Evolutionary conservation across 345 rosid species (phyloP).

Genomic region (Dovyalis caffra): DNA sequence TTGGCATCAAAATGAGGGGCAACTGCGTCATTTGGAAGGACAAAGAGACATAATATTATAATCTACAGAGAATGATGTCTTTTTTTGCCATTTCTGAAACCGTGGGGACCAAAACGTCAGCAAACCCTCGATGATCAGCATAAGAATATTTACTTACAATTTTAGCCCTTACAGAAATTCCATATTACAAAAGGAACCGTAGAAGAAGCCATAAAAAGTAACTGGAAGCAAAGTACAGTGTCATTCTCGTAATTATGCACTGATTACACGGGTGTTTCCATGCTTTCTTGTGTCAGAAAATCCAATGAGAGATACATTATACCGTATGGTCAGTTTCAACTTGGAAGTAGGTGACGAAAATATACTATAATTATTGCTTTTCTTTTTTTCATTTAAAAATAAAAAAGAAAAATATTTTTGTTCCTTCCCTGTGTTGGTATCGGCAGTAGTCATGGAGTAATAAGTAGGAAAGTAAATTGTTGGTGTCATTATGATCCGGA

Average conservation of each 20-base stretch:
- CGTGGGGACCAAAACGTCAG: conserved; percentile 48
- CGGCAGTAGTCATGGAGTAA: not conserved
- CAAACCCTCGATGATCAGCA: conserved; percentile 39
- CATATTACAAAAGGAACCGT: conserved; percentile 15
- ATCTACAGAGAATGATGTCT: conserved; percentile 38
- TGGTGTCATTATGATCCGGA: not conserved
- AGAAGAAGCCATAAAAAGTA: not conserved
- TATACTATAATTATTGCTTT: not conserved
- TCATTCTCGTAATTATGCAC: conserved; percentile 37
- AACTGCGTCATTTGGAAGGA: conserved; percentile 17
- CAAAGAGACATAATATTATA: conserved; percentile 11
- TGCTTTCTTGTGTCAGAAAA: conserved; percentile 57
- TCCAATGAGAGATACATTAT: conserved; percentile 66
- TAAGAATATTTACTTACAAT: not conserved
- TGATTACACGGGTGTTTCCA: conserved; percentile 20
- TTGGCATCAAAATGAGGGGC: conserved; percentile 19
- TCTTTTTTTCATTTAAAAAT: not conserved
- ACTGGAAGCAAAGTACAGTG: conserved; percentile 5
- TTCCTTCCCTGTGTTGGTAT: not conserved
- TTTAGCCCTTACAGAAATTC: conserved; percentile 26
- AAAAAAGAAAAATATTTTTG: not conserved
- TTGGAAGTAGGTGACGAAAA: conserved; percentile 19
- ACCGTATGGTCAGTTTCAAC: conserved; percentile 68
- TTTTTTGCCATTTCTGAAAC: conserved; percentile 44
- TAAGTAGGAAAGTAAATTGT: not conserved